A percentile compares a stretch with the other conserved stretches of the same genome.
phyloP scores from a whole-genome alignment of 2,329 filamentous ascomycete genomes.

The Hypoxylon sp. region DNA sequence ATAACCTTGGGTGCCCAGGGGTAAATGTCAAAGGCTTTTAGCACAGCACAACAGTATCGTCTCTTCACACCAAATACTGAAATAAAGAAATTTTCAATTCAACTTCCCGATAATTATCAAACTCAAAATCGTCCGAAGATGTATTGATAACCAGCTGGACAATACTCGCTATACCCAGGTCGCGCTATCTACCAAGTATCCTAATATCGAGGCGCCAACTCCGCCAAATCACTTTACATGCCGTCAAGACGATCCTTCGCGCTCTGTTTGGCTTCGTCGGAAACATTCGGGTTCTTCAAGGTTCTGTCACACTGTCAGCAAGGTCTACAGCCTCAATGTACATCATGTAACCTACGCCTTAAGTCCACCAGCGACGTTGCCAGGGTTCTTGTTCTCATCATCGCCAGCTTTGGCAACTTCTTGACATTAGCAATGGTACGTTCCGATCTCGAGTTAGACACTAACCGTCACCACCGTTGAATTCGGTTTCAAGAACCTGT shows the following conservation, averaged over 20 bases:
- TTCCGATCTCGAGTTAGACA: too few species aligned
- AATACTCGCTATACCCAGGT: too few species aligned
- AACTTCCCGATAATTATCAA: too few species aligned
- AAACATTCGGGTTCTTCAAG: conserved; percentile 64
- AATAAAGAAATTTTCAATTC: too few species aligned
- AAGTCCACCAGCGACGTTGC: conserved; percentile 60
- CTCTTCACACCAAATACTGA: too few species aligned
- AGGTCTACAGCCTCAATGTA: not conserved
- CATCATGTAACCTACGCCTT: conserved; percentile 55
- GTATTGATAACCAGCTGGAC: too few species aligned
- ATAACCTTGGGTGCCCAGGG: too few species aligned
- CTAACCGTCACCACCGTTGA: conserved; percentile 53
- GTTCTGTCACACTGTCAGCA: conserved; percentile 47
- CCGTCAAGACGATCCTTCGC: conserved; percentile 61
- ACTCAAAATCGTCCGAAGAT: too few species aligned
- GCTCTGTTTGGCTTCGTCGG: conserved; percentile 63
- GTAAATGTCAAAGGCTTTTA: too few species aligned
- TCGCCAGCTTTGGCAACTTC: conserved; percentile 48
- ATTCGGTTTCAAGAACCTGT: conserved; percentile 60
- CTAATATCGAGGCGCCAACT: not conserved
- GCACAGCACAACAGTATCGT: too few species aligned
- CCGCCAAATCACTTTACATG: conserved; percentile 44
- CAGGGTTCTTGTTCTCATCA: conserved; percentile 59
- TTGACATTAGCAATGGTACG: too few species aligned
- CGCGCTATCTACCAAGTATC: too few species aligned